Evolutionary conservation across 306 rosid species (phyloP), one percentile per base, ranked within the genome.

Genomic region (Cyamopsis tetragonoloba): DNA sequence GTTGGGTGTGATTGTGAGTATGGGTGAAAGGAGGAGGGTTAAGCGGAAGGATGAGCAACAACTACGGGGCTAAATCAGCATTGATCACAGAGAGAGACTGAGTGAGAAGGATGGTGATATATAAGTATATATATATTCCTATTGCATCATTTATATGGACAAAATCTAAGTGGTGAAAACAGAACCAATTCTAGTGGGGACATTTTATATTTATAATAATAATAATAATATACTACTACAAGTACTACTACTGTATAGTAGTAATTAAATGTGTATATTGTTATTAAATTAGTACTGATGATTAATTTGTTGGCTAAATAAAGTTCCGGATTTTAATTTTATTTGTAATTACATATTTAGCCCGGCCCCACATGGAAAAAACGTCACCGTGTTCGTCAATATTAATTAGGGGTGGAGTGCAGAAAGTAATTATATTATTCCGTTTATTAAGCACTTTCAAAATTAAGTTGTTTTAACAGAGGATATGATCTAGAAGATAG

Each of bases 61-160:
- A 84, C 83, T 86, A 38, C 77, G 83, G 83, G 91, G 82, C 67
- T 74, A 72, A 71, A 75, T 79, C 86, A 84, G 85, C 87, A 85
- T 84, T 81, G 74, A 83, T 74, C 82, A 34, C 79, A 43, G 80
- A 73, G 79, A 83, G 78, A 54, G 83, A 75, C 71, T 77, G 77
- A 76, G 66, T 44, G 85, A 32, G 83, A 77, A 71, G 58, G 90
- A 89, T 75, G 83, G 72, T 57, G 84, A 81, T 74, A 61, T 42
- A 19, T 63, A 3, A 8, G 10, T 35, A 3, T 28, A 78, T 83
- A 72, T 80, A 70, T 81, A 79, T 77, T 81, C 67, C 73, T 50
- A 66, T 58, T 66, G 75, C 61, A 39, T 79, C 70, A 18, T 78
- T 80, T 70, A 74, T 78, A 76, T 30, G 65, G 76, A 58, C 48